Evolutionary conservation across 176 grass and related monocot genomes (phyloP), one percentile per base, ranked within the genome.

Genomic region (Oryza punctata): DNA sequence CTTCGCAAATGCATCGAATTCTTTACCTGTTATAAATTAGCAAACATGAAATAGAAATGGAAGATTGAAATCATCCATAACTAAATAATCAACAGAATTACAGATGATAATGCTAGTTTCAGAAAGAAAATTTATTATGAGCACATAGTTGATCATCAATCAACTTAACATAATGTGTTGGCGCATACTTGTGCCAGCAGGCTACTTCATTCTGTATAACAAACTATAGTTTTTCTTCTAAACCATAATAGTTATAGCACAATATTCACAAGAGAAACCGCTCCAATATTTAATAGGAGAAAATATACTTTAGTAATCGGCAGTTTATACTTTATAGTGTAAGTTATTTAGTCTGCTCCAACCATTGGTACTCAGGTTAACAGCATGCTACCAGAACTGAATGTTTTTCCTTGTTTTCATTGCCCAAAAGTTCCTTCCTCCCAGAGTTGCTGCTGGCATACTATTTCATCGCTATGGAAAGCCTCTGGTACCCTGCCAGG

Each of bases 1-100:
- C 88, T 93, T 98, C 45, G 93, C 89, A 52, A 90, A 98, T 57
- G 91, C 71, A 30, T 98, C 89, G 19, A 98, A 98, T 33, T 95
- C 91, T 45, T 91, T 93, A 16, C 93, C 91, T 94, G 87, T 78
- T 27, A 80, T 12, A 70, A 10, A 68, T 54, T 86, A 49, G 69
- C 33, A 88, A 68, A 32, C 60, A 76, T 83, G 84, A 88, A 70
- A 18, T 82, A 50, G 73, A 27, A 44, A 69, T 0, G 28, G 32
- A 72, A 63, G 43, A 35, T 76, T 49, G 19, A 67, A 1, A 66
- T 46, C 43, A 72, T 47, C 50, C 1, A 1, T 30, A 85, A 35
- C 4, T 45, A 84, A 15, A 77, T 47, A 69, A 81, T 63, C 44
- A 60, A 50, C 18, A 65, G 19, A 14, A 32, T 3, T 19, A 24